Conservation (phyloP, 371 early-diverging fungal species). For the Lichtheimia hyalospora region DNA sequence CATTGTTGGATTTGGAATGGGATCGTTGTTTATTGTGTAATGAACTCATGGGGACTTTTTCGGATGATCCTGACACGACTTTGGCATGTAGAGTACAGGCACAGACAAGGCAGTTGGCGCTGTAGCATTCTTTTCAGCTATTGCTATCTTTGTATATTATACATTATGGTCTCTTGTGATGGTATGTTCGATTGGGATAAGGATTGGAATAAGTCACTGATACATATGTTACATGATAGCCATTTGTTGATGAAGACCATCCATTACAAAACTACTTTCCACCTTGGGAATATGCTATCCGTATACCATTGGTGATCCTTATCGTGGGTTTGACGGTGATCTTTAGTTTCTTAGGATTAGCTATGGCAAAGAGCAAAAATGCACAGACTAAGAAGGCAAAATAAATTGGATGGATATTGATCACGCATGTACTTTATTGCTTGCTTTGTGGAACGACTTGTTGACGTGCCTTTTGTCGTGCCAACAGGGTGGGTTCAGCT, state of each 20-base stretch:
- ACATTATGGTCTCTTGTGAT: conserved; percentile 88
- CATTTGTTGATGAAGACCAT: conserved; percentile 89
- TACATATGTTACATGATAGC: conserved; percentile 47
- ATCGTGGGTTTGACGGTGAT: conserved; percentile 78
- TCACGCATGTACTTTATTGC: not conserved
- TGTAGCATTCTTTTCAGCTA: conserved; percentile 65
- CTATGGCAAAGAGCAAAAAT: conserved; percentile 80
- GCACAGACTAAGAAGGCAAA: conserved; percentile 41
- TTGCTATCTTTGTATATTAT: conserved; percentile 84
- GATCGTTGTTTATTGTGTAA: no score
- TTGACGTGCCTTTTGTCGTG: conserved; percentile 13
- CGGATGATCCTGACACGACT: not conserved
- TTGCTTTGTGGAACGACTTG: not conserved
- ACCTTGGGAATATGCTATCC: conserved; percentile 82
- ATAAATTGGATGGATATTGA: conserved; percentile 6
- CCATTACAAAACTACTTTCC: conserved; percentile 81
- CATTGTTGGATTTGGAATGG: no score
- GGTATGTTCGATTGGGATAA: conserved; percentile 38
- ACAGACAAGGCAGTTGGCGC: conserved; percentile 86
- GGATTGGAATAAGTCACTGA: not conserved
- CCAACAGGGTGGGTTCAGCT: conserved; percentile 7
- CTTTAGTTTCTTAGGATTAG: conserved; percentile 75
- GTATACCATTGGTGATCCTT: conserved; percentile 80
- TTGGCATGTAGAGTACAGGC: conserved; percentile 18
- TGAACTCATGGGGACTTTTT: no score